Evolutionary conservation across 352 stramenopile genomes (phyloP), one percentile per base, ranked within the genome.

Genomic region (Phytophthora litchii): DNA sequence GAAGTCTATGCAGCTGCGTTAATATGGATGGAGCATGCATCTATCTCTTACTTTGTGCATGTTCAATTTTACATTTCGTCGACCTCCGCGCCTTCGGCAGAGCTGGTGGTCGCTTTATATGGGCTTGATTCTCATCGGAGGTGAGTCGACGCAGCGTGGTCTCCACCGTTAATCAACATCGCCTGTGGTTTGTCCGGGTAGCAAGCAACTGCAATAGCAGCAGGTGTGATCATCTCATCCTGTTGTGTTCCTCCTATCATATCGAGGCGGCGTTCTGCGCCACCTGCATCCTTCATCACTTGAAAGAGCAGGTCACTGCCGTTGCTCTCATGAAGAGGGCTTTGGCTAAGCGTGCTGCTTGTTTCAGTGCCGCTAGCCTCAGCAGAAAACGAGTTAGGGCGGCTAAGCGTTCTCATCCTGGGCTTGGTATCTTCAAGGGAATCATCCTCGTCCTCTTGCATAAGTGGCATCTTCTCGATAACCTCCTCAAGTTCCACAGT

Each of bases 401-500:
- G 53, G n/a, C 62, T 72, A 3, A 56, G 51, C 4, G 53, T 17
- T 35, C 56, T 46, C 56, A 66, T 41, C 25, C 55, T 58, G 3
- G 49, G 35, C 7, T 70, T 64, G 5, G 11, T 29, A 12, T 70
- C 62, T 25, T 60, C 47, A 2, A n/a, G 17, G 3, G 60, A 43
- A 20, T 71, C 67, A 4, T 79, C 66, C 13, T 80, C 64, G 16
- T 72, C 67, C 4, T 84, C 64, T 32, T 45, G 42, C 58, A 82
- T 85, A 4, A 87, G 62, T 20, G 78, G 77, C 61, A 76, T 75
- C 10, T 78, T 78, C 35, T 86, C 80, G 6, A 82, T 43, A 8
- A 72, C 72, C 36, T 80, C 55, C 31, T 82, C 67, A 0, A 89
- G 65, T 52, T 83, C 67, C 44, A 72, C 56, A 20, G 44, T 69